Conservation (phyloP, 805 yeast genomes). For the Candida taoyuanica region DNA sequence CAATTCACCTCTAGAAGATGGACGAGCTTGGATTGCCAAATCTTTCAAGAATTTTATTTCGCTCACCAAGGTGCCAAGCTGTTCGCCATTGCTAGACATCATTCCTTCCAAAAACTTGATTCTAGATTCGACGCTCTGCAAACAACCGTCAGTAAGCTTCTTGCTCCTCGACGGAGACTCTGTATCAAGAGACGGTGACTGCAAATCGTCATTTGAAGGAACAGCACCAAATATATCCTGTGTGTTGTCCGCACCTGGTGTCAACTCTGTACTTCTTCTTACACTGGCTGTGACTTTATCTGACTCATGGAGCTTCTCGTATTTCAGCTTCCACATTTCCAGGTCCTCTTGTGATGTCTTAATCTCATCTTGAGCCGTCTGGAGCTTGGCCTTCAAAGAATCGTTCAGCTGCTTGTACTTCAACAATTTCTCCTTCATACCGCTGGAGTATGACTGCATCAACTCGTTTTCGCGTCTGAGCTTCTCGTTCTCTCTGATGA, state of each 20-base stretch:
- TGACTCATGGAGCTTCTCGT: constrained; percentile 20
- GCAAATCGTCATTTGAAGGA: no score
- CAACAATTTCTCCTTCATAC: constrained; percentile 31
- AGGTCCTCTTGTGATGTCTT: constrained; percentile 11
- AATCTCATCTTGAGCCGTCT: constrained; percentile 8
- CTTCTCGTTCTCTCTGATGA: constrained; percentile 33
- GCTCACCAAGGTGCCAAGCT: constrained; percentile 17
- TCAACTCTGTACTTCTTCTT: not conserved
- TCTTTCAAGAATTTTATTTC: constrained; percentile 22
- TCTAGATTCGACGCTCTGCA: constrained; percentile 7
- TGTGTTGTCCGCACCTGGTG: constrained; percentile 14
- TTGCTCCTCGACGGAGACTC: no score
- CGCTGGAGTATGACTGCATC: constrained; percentile 30
- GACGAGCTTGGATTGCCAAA: constrained; percentile 6
- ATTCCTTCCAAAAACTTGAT: constrained; percentile 10
- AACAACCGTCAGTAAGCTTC: constrained; percentile 1
- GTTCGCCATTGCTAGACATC: constrained; percentile 10
- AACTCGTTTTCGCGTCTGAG: constrained; percentile 29
- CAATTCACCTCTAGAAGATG: not conserved
- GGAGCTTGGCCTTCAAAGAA: constrained; percentile 16
- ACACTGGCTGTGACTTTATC: not conserved
- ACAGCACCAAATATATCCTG: constrained; percentile 14
- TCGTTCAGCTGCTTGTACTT: constrained; percentile 33
- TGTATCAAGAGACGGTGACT: no score
- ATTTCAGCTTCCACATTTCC: constrained; percentile 18